These are phyloP conservation scores for Quercus variabilis DNA, from an alignment of 306 rosid species.

Conservation along the genomic window DNA sequence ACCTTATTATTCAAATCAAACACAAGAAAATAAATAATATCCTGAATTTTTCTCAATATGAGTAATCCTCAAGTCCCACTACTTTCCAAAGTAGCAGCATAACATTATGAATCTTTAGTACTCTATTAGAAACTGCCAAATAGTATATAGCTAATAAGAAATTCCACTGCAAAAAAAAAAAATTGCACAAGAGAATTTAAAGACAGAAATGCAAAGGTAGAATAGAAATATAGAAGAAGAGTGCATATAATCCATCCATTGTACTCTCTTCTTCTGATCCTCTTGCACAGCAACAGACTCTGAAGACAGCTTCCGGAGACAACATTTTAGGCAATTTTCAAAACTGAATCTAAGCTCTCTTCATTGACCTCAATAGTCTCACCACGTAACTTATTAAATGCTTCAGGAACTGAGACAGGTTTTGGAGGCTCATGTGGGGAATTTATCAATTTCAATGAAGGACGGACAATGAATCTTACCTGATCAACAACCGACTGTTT, in stretches of 20 bases:
- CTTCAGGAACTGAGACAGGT: not conserved
- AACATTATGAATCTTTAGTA: not conserved
- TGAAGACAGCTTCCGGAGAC: not conserved
- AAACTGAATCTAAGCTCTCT: too few relatives aligned
- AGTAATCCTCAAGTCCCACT: not conserved
- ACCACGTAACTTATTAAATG: too few relatives aligned
- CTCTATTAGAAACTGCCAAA: not conserved
- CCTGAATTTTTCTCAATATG: not conserved
- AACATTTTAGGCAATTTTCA: too few relatives aligned
- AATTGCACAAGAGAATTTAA: not conserved
- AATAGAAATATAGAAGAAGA: not conserved
- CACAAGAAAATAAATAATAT: not conserved
- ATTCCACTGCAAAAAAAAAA: not conserved
- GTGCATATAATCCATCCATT: constrained; percentile 45
- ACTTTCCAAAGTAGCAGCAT: not conserved
- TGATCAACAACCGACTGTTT: too few relatives aligned
- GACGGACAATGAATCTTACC: too few relatives aligned
- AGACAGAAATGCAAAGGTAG: not conserved
- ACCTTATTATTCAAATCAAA: not conserved
- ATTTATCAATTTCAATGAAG: too few relatives aligned
- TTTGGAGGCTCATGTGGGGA: constrained; percentile 31
- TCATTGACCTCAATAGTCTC: too few relatives aligned
- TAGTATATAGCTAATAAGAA: not conserved
- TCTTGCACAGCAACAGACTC: constrained; percentile 1
- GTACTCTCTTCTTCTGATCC: constrained; percentile 34